phyloP scores from a whole-genome alignment of 1,139 yeast species.

The Citeromyces hawaiiensis region DNA sequence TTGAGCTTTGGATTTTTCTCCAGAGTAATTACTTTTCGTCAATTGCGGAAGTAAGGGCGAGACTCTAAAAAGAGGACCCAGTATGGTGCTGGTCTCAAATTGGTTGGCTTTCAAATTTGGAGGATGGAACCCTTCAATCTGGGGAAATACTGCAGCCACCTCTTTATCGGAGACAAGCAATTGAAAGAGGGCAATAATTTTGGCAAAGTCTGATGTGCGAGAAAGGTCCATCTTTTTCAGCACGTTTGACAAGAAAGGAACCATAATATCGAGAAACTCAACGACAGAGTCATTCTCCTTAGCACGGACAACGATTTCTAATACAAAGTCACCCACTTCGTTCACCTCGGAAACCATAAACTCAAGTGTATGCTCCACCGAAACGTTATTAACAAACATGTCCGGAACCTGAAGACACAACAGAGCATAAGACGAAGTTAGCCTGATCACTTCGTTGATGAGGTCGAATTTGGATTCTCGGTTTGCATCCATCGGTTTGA shows the following conservation, averaged over 20 bases:
- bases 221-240: conserved; percentile 19
- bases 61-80: conserved; percentile 67
- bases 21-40: conserved; percentile 31
- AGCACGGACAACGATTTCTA: conserved; percentile 43
- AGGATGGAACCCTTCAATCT: conserved; percentile 41
- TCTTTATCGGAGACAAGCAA: conserved; percentile 45
- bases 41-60: conserved; percentile 55
- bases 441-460: conserved; percentile 34
- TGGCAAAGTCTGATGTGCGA: conserved; percentile 36
- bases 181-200: conserved; percentile 41
- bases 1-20: conserved; percentile 26
- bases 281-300: conserved; percentile 51
- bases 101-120: conserved; percentile 28
- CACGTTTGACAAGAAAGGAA: conserved; percentile 30
- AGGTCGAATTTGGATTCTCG: conserved; percentile 25
- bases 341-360: conserved; percentile 30
- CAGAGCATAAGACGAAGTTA: conserved; percentile 54
- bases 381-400: conserved; percentile 35
- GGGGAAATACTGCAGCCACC: conserved; percentile 48
- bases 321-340: conserved; percentile 37
- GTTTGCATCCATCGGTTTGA: conserved; percentile 26
- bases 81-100: conserved; percentile 45
- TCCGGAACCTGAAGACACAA: conserved; percentile 61
- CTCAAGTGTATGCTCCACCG: conserved; percentile 26
- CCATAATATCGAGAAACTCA: conserved; percentile 44